Percentiles rank a stretch among this genome's conserved stretches.
Conservation (phyloP, 257 asterid genomes). For the Solanum pennellii region DNA sequence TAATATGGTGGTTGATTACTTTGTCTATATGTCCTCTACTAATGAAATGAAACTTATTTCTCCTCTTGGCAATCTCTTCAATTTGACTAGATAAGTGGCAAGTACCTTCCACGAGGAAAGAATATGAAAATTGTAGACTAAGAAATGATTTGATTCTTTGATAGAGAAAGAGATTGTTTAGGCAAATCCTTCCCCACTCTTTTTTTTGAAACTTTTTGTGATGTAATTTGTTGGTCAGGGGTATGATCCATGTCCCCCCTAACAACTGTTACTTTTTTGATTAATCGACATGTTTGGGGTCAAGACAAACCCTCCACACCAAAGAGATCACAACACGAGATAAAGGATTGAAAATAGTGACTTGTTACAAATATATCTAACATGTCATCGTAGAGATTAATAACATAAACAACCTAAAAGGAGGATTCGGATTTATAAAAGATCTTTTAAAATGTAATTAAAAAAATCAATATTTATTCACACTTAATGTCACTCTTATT, state of each 20-base stretch:
- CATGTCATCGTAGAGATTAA: too few species aligned
- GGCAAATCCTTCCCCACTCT: background rate
- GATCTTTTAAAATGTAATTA: too few species aligned
- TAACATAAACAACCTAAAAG: too few species aligned
- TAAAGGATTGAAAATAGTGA: background rate
- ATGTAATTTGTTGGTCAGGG: background rate
- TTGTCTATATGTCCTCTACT: too few species aligned
- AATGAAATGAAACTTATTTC: too few species aligned
- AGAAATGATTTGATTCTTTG: background rate
- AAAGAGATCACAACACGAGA: background rate
- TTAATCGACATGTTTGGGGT: background rate
- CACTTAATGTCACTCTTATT: too few species aligned
- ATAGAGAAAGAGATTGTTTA: background rate
- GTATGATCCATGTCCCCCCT: background rate
- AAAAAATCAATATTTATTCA: too few species aligned
- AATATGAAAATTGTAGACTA: background rate
- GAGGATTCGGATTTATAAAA: too few species aligned
- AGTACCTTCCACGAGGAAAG: background rate
- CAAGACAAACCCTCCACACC: background rate
- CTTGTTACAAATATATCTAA: too few species aligned
- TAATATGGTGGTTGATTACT: too few species aligned
- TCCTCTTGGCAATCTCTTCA: too few species aligned
- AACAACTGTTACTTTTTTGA: background rate
- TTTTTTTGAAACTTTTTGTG: background rate
- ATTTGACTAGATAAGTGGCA: background rate